Conservation (phyloP, 108 stramenopile genomes). For the Nitzschia putrida region DNA sequence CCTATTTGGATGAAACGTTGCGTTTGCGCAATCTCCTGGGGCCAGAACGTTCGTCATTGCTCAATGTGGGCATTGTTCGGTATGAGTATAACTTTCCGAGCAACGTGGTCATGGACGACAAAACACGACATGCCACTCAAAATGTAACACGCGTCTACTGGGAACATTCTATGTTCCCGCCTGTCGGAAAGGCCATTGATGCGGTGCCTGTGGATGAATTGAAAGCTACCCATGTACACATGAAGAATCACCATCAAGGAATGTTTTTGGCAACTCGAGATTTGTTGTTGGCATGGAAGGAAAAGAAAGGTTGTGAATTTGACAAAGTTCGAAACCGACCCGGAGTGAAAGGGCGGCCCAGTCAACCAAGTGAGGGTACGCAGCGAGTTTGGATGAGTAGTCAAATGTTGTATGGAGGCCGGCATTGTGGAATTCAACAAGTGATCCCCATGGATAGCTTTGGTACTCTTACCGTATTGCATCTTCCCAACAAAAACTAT, state of each 20-base stretch:
- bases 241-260: constrained; percentile 86
- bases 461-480: constrained; percentile 76
- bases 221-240: constrained; percentile 61
- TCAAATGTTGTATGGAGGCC: constrained; percentile 71
- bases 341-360: constrained; percentile 46
- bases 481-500: constrained; percentile 90
- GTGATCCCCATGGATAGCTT: constrained; percentile 70
- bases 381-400: constrained; percentile 87
- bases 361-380: constrained; percentile 80
- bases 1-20: constrained; percentile 76
- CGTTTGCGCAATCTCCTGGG: constrained; percentile 57
- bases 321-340: constrained; percentile 69
- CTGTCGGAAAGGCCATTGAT: constrained; percentile 54
- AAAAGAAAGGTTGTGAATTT: constrained; percentile 61
- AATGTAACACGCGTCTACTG: constrained; percentile 86
- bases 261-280: constrained; percentile 77
- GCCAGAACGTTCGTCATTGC: constrained; percentile 39
- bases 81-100: constrained; percentile 88
- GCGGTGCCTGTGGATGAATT: constrained; percentile 43
- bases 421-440: constrained; percentile 76
- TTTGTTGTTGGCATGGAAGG: constrained; percentile 76
- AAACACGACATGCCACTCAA: constrained; percentile 80
- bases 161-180: constrained; percentile 60
- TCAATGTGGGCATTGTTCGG: constrained; percentile 84
- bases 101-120: constrained; percentile 82